Evolutionary conservation across 345 rosid species (phyloP).

Genomic region (Dovyalis caffra): DNA sequence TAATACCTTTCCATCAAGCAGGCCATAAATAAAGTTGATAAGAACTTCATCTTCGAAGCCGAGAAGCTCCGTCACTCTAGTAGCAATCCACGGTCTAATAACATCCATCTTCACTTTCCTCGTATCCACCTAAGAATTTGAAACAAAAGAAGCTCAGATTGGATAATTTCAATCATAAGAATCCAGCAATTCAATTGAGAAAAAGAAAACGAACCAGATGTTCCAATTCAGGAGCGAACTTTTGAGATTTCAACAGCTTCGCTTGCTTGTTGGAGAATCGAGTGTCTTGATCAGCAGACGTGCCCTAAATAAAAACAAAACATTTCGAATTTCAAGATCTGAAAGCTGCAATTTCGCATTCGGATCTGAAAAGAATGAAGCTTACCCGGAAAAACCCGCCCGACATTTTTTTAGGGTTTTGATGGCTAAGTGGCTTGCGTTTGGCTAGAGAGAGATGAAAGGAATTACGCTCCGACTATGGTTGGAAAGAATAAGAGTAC

Average conservation of each 20-base stretch:
- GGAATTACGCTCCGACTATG: not conserved
- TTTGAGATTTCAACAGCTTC: slow-evolving; percentile 85
- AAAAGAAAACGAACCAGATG: slow-evolving; percentile 59
- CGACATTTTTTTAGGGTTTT: slow-evolving; percentile 28
- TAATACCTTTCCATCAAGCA: slow-evolving; percentile 84
- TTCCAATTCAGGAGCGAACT: slow-evolving; percentile 84
- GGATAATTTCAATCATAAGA: not conserved
- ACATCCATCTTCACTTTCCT: slow-evolving; percentile 94
- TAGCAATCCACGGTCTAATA: slow-evolving; percentile 93
- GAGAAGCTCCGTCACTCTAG: slow-evolving; percentile 84
- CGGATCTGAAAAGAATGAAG: not conserved
- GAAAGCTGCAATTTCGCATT: not conserved
- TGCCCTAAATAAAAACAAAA: slow-evolving; percentile 49
- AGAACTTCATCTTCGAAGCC: slow-evolving; percentile 99
- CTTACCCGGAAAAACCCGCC: slow-evolving; percentile 33
- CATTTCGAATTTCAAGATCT: slow-evolving; percentile 6
- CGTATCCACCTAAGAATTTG: slow-evolving; percentile 59
- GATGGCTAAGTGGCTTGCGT: not conserved
- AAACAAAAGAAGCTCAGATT: not conserved
- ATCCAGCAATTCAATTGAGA: not conserved
- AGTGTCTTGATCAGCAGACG: slow-evolving; percentile 97
- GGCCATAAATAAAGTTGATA: slow-evolving; percentile 90
- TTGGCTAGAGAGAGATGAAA: not conserved
- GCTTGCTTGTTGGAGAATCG: slow-evolving; percentile 99
- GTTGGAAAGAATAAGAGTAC: not conserved